Evolutionary conservation across 176 grass and related monocot genomes (phyloP).

Genomic region (Oropetium thomaeum): DNA sequence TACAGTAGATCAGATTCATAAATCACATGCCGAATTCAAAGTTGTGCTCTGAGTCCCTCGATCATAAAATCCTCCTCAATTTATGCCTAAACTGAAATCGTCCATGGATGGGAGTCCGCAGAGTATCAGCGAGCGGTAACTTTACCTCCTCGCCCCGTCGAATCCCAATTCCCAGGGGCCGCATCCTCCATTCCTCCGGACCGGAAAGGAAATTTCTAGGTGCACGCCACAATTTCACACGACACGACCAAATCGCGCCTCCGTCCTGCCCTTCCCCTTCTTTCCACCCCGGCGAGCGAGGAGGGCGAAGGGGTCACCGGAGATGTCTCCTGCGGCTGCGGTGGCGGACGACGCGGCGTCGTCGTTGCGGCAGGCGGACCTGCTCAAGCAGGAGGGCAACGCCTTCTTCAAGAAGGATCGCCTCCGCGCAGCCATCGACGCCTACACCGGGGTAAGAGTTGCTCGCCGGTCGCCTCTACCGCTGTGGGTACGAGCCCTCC

Average conservation of each 20-base stretch:
- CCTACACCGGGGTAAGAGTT: slow-evolving; percentile 66
- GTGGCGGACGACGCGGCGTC: slow-evolving; percentile 22
- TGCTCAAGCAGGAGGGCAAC: slow-evolving; percentile 78
- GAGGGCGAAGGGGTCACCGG: slow-evolving; percentile 1
- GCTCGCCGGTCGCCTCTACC: not conserved
- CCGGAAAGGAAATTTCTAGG: slow-evolving; percentile 17
- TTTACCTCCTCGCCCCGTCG: no score
- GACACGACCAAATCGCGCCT: slow-evolving; percentile 18
- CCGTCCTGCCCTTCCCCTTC: not conserved
- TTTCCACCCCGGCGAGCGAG: not conserved
- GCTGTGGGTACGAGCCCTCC: not conserved
- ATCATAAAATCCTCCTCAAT: no score
- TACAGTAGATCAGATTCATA: no score
- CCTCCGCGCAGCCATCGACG: slow-evolving; percentile 86
- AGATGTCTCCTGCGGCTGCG: slow-evolving; percentile 58
- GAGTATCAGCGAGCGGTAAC: no score
- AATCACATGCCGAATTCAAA: no score
- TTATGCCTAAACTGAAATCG: no score
- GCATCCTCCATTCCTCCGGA: not conserved
- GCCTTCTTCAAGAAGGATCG: slow-evolving; percentile 77
- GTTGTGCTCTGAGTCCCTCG: no score
- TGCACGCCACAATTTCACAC: slow-evolving; percentile 26
- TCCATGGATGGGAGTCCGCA: no score
- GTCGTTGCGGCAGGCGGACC: slow-evolving; percentile 66
- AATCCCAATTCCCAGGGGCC: no score